phyloP scores from a whole-genome alignment of 2,329 filamentous ascomycete species.

The Fusarium equiseti region DNA sequence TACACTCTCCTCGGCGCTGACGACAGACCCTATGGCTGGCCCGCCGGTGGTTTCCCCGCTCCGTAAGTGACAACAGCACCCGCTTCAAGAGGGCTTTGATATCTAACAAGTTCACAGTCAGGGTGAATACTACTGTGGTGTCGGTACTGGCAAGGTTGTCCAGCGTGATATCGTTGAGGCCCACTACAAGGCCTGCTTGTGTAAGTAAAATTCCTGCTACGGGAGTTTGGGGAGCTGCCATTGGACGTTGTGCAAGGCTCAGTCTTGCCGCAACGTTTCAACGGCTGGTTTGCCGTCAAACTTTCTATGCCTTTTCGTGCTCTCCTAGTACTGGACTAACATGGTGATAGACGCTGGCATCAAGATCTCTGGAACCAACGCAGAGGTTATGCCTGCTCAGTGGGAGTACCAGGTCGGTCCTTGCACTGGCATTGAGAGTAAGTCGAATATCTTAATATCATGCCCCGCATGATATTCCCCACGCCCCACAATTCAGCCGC shows the following conservation, averaged over 20 bases:
- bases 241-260: background rate
- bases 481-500: constrained; percentile 4
- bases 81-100: no score
- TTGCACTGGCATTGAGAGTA: constrained; percentile 85
- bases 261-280: background rate
- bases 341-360: constrained; percentile 72
- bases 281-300: background rate
- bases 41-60: constrained; percentile 82
- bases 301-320: background rate
- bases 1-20: constrained; percentile 84
- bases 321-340: background rate
- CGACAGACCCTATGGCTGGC: constrained; percentile 86
- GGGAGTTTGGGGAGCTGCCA: background rate
- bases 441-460: constrained; percentile 50
- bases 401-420: constrained; percentile 99
- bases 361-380: constrained; percentile 98
- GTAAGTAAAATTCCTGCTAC: constrained; percentile 40
- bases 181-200: constrained; percentile 75
- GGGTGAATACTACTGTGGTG: constrained; percentile 78
- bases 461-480: background rate
- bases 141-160: constrained; percentile 95
- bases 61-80: constrained; percentile 58
- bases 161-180: constrained; percentile 96
- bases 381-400: constrained; percentile 97
- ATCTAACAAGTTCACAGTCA: constrained; percentile 45